A percentile compares a stretch with the other conserved stretches of the same genome.
These are phyloP conservation scores for Backusella mclennaniae DNA, from an alignment of 192 early-diverging fungal genomes.

Conservation along the genomic window DNA sequence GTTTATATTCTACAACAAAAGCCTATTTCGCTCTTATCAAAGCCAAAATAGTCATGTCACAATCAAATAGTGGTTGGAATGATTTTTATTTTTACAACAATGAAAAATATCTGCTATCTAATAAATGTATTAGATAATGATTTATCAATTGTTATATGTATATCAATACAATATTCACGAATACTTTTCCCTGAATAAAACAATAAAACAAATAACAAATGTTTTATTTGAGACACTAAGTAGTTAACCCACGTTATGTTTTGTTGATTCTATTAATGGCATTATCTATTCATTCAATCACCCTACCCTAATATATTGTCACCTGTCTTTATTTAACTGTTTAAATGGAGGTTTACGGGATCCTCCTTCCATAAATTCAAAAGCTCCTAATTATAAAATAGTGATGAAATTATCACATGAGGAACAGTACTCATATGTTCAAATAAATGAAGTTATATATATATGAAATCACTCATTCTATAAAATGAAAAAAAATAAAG, in stretches of 20 bases:
- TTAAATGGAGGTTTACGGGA: neutral
- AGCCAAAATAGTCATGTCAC: neutral
- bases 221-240: no score
- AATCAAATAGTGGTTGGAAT: neutral
- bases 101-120: no score
- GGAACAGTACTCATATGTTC: neutral
- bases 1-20: no score
- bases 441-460: neutral
- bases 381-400: neutral
- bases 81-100: no score
- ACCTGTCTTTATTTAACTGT: neutral
- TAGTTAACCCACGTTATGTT: no score
- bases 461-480: neutral
- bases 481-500: neutral
- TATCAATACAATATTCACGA: no score
- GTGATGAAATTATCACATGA: neutral
- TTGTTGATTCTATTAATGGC: neutral
- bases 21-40: no score
- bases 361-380: neutral
- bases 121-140: no score
- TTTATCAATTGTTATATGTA: no score
- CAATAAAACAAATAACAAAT: no score
- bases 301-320: neutral
- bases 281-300: neutral
- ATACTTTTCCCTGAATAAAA: no score